Evolutionary conservation across 495 filamentous ascomycete species (phyloP), one percentile per base, ranked within the genome.

Genomic region (Neurospora sp.): DNA sequence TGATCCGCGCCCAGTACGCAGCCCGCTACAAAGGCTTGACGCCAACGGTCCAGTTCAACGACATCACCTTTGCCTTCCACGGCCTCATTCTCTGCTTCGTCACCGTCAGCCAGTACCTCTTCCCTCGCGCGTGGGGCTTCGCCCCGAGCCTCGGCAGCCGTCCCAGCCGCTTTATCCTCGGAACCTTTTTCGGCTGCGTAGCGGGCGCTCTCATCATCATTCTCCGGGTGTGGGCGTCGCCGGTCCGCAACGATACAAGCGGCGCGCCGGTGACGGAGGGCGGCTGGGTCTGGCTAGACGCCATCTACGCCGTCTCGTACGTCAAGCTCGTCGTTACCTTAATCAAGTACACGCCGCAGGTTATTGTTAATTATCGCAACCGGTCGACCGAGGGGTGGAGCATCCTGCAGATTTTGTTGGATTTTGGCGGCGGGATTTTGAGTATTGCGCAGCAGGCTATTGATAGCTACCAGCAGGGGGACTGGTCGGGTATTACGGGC

Each of bases 311-410:
- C 16, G 82, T 96, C 31, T 91, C 91, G 20, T 97, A 93, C 77
- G 86, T 96, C 80, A 99, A 99, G 81, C 85, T 99, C n/a, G 76
- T 94, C 31, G 88, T 97, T 62, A 97, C 93, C 1, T 78, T 97
- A 5, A 85, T 97, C 77, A 99, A 99, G 80, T 99, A 98, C 82
- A 87, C 92, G 44, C 96, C 96, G 14, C 96, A 99, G 83, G 90
- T 91, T 12, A 85, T 89, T 75, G 85, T 91, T 74, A 98, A 98
- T 83, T 94, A 92, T 77, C 87, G 88, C 78, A 92, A 93, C 70
- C 86, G 90, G 74, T 95, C 93, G 42, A 99, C 96, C 2, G 82
- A 85, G 39, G 96, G 96, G 42, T 98, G 95, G 95, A 91, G 88
- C 72, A 98, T 98, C 73, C 77, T 82, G 60, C 92, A 94, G 80